A percentile compares a stretch with the other conserved stretches of the same genome.
These are phyloP conservation scores for Suillus sp. DNA, from an alignment of 768 basidiomycete genomes.

Conservation along the genomic window DNA sequence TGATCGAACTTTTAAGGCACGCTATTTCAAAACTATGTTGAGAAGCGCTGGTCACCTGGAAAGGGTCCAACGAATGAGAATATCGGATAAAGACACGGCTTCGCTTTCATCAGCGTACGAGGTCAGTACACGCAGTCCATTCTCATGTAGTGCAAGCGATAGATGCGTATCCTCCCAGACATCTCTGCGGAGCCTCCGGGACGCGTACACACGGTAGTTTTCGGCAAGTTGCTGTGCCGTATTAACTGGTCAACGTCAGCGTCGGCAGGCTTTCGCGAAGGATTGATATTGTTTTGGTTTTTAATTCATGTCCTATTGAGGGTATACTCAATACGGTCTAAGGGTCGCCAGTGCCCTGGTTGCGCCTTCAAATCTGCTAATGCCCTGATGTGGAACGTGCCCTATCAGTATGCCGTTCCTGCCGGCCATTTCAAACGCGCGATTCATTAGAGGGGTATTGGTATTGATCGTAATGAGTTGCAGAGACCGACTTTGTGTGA, in stretches of 20 bases:
- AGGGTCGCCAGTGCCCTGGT: too few species aligned
- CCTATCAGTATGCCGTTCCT: too few species aligned
- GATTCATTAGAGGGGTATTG: not conserved
- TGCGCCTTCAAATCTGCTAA: too few species aligned
- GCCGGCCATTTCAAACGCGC: too few species aligned
- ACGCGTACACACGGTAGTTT: conserved; percentile 26
- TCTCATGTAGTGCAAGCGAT: not conserved
- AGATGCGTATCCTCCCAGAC: conserved; percentile 24
- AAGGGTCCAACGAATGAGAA: conserved; percentile 65
- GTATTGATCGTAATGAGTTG: not conserved
- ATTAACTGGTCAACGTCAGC: not conserved
- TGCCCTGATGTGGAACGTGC: too few species aligned
- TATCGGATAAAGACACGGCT: conserved; percentile 62
- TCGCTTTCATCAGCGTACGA: conserved; percentile 64
- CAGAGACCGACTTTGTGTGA: not conserved
- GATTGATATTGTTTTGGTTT: not conserved
- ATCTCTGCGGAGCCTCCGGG: conserved; percentile 33
- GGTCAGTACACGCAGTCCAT: conserved; percentile 41
- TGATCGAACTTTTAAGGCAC: conserved; percentile 51
- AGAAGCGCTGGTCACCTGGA: conserved; percentile 69
- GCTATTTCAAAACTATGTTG: conserved; percentile 86
- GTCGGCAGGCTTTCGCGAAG: not conserved
- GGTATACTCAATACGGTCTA: too few species aligned
- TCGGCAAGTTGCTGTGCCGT: not conserved
- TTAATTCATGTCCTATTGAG: too few species aligned